phyloP scores from a whole-genome alignment of 2,329 filamentous ascomycete genomes.

The Botryotinia calthae region DNA sequence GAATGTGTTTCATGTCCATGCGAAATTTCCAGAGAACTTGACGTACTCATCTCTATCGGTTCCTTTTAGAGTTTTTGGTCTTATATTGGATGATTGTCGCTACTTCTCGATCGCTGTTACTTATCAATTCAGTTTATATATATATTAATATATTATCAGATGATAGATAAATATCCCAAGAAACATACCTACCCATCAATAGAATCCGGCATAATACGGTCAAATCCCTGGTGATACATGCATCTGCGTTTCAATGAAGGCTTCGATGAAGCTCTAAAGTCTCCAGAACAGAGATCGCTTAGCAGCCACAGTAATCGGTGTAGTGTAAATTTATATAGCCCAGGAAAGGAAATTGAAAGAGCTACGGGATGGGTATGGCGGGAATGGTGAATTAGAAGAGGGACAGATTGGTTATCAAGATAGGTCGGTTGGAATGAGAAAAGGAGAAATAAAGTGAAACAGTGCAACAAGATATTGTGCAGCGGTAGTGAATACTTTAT shows the following conservation, averaged over 20 bases:
- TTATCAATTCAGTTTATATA: too few relatives aligned
- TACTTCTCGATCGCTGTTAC: background rate
- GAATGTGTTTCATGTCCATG: background rate
- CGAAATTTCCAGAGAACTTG: rapidly evolving
- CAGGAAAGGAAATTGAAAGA: background rate
- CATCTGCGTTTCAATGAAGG: too few relatives aligned
- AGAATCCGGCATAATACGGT: background rate
- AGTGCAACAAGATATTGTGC: background rate
- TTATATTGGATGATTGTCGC: too few relatives aligned
- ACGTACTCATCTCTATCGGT: background rate
- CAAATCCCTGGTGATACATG: background rate
- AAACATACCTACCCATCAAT: background rate
- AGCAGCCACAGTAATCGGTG: background rate
- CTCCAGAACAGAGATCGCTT: background rate
- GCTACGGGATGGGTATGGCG: background rate
- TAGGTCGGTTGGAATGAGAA: background rate
- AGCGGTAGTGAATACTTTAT: background rate
- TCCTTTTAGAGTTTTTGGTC: background rate
- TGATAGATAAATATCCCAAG: background rate
- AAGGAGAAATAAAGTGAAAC: background rate
- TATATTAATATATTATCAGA: background rate
- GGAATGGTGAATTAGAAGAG: background rate
- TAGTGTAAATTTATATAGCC: background rate
- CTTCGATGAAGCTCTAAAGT: background rate
- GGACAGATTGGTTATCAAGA: background rate